Evolutionary conservation across 108 stramenopile species (phyloP).

Genomic region (Stephanodiscus minutulus): DNA sequence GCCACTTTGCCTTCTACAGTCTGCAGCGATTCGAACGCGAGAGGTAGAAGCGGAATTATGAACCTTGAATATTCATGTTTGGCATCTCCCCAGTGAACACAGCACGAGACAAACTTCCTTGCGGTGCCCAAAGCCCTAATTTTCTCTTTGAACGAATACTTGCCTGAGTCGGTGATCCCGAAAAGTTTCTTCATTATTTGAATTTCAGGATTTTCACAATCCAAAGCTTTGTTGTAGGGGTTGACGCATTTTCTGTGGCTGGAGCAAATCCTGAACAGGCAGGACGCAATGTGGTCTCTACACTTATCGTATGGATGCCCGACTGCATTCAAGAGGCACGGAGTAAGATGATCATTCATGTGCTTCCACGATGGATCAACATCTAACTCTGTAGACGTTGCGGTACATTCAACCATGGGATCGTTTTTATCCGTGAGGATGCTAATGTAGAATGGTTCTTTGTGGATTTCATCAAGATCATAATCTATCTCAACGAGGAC

Average conservation of each 20-base stretch:
- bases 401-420: not conserved
- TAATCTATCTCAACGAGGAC: conserved; percentile 81
- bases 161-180: conserved; percentile 35
- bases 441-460: conserved; percentile 42
- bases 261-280: conserved; percentile 78
- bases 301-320: conserved; percentile 91
- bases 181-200: conserved; percentile 63
- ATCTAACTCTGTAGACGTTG: conserved; percentile 15
- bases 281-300: conserved; percentile 82
- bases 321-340: conserved; percentile 69
- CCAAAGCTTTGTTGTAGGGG: conserved; percentile 22
- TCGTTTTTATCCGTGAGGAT: conserved; percentile 22
- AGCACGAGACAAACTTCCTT: conserved; percentile 81
- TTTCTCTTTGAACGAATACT: conserved; percentile 62
- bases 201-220: conserved; percentile 57
- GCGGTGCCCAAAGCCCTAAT: conserved; percentile 79
- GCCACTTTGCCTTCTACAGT: conserved; percentile 58
- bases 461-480: conserved; percentile 28
- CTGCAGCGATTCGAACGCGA: conserved; percentile 77
- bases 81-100: conserved; percentile 81
- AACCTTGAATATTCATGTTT: conserved; percentile 78
- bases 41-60: conserved; percentile 77
- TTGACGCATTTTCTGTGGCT: conserved; percentile 69
- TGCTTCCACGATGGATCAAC: conserved; percentile 69
- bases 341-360: conserved; percentile 59